Conservation (phyloP, 495 filamentous ascomycete species). For the Physcia stellaris region DNA sequence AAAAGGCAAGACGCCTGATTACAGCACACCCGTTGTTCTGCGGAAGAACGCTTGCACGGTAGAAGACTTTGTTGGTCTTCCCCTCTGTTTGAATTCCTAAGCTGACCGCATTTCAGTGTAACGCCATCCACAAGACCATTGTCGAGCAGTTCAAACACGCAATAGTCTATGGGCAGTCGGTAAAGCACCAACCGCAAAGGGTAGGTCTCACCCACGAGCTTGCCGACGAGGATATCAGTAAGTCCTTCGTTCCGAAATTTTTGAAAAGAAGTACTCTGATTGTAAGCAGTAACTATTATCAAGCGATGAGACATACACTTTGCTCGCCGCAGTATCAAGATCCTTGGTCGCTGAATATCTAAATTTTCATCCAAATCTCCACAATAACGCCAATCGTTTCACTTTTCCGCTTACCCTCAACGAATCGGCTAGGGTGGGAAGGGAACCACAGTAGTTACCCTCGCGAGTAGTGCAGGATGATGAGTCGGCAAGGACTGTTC, state of each 20-base stretch:
- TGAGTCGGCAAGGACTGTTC: too few species aligned
- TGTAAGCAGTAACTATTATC: slow-evolving; percentile 69
- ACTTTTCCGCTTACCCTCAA: too few species aligned
- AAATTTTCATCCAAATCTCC: too few species aligned
- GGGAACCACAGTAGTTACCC: too few species aligned
- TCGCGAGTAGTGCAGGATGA: too few species aligned
- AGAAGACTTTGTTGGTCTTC: slow-evolving; percentile 80
- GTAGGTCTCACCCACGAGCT: slow-evolving; percentile 87
- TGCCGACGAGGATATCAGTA: slow-evolving; percentile 94
- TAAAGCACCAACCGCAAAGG: slow-evolving; percentile 96
- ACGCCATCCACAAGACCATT: slow-evolving; percentile 90
- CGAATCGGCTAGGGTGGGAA: too few species aligned
- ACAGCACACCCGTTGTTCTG: slow-evolving; percentile 81
- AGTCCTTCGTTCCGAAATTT: slow-evolving; percentile 21
- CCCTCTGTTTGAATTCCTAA: neutral
- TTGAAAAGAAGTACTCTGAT: slow-evolving; percentile 20
- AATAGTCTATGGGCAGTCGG: slow-evolving; percentile 91
- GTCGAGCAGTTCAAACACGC: slow-evolving; percentile 91
- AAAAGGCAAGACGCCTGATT: slow-evolving; percentile 89
- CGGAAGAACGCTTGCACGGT: slow-evolving; percentile 70
- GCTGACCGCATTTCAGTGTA: slow-evolving; percentile 49
- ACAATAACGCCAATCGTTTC: too few species aligned
- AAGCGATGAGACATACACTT: slow-evolving; percentile 52
- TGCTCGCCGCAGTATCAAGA: neutral
- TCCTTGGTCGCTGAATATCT: neutral